Evolutionary conservation across 352 stramenopile species (phyloP).

Genomic region (Pythium aphanidermatum): DNA sequence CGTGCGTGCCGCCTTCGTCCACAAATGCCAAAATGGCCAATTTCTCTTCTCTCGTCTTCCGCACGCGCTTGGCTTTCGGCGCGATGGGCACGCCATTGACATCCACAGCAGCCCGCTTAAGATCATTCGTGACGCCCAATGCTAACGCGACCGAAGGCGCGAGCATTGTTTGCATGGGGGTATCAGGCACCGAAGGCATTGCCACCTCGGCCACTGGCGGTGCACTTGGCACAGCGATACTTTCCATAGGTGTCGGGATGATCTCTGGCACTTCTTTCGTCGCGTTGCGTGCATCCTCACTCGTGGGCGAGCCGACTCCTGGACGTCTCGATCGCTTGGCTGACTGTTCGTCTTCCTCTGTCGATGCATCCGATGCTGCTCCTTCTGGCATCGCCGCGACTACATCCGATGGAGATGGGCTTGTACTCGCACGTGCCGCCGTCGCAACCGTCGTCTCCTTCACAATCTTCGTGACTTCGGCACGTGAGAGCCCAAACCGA

Average conservation of each 20-base stretch:
- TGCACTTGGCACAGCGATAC: too few species aligned
- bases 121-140: slow-evolving; percentile 3
- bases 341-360: slow-evolving; percentile 2
- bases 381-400: background rate
- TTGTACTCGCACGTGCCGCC: background rate
- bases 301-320: too few species aligned
- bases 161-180: background rate
- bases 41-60: slow-evolving; percentile 81
- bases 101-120: slow-evolving; percentile 6
- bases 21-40: slow-evolving; percentile 79
- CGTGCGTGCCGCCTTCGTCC: slow-evolving; percentile 70
- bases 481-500: slow-evolving; percentile 24
- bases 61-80: slow-evolving; percentile 51
- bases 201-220: too few species aligned
- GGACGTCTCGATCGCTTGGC: background rate
- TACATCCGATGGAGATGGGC: background rate
- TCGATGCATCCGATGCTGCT: slow-evolving; percentile 5
- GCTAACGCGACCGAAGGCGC: background rate
- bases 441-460: slow-evolving; percentile 17
- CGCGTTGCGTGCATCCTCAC: too few species aligned
- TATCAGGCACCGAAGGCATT: background rate
- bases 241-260: too few species aligned
- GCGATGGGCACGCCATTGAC: background rate
- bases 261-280: too few species aligned
- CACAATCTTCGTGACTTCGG: slow-evolving; percentile 21